Conservation (phyloP, 2,329 filamentous ascomycete species). For the Penicillium sp. region DNA sequence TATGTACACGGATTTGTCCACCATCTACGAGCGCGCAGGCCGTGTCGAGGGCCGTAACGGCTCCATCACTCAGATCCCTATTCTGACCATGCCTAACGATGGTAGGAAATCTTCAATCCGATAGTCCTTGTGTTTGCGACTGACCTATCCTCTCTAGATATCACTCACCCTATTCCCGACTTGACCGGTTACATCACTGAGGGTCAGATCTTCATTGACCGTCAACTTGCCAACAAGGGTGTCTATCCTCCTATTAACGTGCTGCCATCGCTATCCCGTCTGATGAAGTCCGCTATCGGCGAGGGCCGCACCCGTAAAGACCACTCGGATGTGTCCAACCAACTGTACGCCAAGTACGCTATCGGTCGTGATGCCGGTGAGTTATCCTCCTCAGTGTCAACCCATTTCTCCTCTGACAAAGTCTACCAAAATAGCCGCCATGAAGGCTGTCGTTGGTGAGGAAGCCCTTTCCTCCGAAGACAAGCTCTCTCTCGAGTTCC, state of each 20-base stretch:
- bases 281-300: slow-evolving; percentile 99
- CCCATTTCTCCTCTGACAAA: background rate
- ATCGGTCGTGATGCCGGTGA: slow-evolving; percentile 86
- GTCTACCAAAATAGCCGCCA: slow-evolving; percentile 61
- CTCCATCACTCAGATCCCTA: slow-evolving; percentile 98
- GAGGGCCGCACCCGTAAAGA: slow-evolving; percentile 96
- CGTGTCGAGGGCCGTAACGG: slow-evolving; percentile 96
- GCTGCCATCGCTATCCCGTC: slow-evolving; percentile 91
- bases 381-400: slow-evolving; percentile 12
- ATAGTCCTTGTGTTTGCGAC: background rate
- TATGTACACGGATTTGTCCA: slow-evolving; percentile 99
- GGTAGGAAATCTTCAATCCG: slow-evolving; percentile 46
- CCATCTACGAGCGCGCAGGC: slow-evolving; percentile 98
- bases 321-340: slow-evolving; percentile 97
- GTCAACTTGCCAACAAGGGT: slow-evolving; percentile 90
- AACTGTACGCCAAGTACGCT: slow-evolving; percentile 98
- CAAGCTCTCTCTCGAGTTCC: slow-evolving; percentile 95
- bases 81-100: slow-evolving; percentile 99
- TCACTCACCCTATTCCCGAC: slow-evolving; percentile 98
- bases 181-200: slow-evolving; percentile 72
- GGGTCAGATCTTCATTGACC: slow-evolving; percentile 97
- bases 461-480: slow-evolving; percentile 94
- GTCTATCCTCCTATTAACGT: slow-evolving; percentile 99
- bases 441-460: slow-evolving; percentile 99
- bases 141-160: slow-evolving; percentile 56